Percentiles rank a stretch among this genome's conserved stretches.
Evolutionary conservation across 495 filamentous ascomycete genomes (phyloP).

Genomic region (Bryoglossum gracile): DNA sequence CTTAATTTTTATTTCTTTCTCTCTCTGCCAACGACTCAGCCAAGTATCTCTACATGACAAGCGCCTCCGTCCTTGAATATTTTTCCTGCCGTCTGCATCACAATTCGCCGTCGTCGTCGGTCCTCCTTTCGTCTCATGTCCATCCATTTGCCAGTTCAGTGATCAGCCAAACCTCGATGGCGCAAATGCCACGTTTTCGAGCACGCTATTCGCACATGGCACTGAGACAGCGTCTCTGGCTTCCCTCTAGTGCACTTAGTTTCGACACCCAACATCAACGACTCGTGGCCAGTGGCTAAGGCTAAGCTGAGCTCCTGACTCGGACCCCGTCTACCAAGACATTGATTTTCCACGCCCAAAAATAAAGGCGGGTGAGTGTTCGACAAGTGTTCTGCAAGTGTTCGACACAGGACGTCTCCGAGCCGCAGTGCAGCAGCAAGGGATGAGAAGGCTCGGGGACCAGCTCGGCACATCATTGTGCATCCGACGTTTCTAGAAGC

Average conservation of each 20-base stretch:
- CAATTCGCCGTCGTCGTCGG: neutral
- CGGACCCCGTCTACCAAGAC: neutral
- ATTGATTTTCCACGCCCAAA: neutral
- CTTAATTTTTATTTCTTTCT: neutral
- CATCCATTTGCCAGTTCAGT: neutral
- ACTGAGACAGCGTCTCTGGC: neutral
- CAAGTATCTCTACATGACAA: no score
- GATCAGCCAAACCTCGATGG: neutral
- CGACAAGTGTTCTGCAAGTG: neutral
- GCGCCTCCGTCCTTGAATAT: no score
- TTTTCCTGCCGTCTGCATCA: neutral
- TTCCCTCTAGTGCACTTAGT: neutral
- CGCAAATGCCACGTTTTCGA: neutral
- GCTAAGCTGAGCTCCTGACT: neutral
- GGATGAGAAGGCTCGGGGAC: no score
- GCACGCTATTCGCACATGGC: neutral
- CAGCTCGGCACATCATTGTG: no score
- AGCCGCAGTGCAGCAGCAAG: no score
- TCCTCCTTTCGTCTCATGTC: no score
- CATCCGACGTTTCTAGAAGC: no score
- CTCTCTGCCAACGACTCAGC: no score
- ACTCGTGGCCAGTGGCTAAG: neutral
- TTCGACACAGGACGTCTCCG: no score
- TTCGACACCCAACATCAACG: neutral
- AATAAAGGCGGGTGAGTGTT: neutral